A percentile compares a stretch with the other conserved stretches of the same genome.
Conservation (phyloP, 345 rosid genomes). For the Lagerstroemia speciosa region DNA sequence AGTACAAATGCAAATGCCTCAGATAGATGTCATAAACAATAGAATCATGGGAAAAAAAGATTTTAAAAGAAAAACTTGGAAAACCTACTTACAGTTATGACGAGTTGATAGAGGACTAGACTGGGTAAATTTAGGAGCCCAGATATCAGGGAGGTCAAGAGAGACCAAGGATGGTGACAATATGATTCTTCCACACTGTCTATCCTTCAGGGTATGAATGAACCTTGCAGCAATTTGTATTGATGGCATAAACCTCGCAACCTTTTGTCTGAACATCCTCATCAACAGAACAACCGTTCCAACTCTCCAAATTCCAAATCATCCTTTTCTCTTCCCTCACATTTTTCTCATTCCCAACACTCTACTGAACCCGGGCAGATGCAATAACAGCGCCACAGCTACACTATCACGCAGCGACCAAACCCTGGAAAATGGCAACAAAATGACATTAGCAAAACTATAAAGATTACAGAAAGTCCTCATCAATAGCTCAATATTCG, state of each 20-base stretch:
- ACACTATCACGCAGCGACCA: not conserved
- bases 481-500: not conserved
- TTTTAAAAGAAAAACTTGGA: conserved; percentile 18
- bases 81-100: conserved; percentile 12
- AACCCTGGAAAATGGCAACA: not conserved
- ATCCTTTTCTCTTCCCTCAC: not conserved
- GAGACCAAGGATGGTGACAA: conserved; percentile 70
- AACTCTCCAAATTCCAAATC: not conserved
- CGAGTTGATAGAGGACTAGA: conserved; percentile 2
- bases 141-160: conserved; percentile 62
- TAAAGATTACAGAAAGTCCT: not conserved
- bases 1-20: not conserved
- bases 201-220: conserved; percentile 8
- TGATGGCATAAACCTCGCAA: not conserved
- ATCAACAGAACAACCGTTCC: not conserved
- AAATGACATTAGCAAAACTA: not conserved
- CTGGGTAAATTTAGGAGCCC: conserved; percentile 25
- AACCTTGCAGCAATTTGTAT: not conserved
- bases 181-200: conserved; percentile 28
- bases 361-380: not conserved
- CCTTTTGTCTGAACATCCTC: not conserved
- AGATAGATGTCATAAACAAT: not conserved
- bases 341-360: not conserved
- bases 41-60: not conserved
- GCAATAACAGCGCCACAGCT: not conserved